phyloP scores from a whole-genome alignment of 2,329 filamentous ascomycete species.

The Exophiala bonariae region DNA sequence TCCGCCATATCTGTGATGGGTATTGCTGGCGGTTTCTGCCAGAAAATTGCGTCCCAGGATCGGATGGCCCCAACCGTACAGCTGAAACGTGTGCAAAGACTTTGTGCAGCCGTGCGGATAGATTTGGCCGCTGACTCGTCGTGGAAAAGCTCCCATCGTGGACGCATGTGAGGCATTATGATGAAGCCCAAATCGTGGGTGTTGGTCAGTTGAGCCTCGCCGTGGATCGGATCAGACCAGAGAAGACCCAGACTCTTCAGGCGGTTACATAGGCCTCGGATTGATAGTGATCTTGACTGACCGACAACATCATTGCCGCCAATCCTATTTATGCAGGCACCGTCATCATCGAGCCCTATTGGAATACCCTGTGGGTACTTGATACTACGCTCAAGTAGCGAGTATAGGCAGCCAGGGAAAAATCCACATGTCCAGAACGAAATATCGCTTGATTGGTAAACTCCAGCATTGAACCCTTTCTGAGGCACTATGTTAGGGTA shows the following conservation, averaged over 20 bases:
- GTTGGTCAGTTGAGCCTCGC: constrained; percentile 39
- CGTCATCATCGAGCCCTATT: too few relatives aligned
- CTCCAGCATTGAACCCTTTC: too few relatives aligned
- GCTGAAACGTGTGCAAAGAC: neutral
- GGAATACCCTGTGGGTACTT: constrained; percentile 1
- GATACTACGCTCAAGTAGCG: constrained; percentile 21
- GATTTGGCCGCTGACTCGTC: neutral
- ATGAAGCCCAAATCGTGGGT: constrained; percentile 60
- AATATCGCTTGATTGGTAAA: constrained; percentile 14
- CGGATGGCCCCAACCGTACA: neutral
- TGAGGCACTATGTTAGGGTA: too few relatives aligned
- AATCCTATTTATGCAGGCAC: too few relatives aligned
- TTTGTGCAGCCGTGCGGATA: neutral
- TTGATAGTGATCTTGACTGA: too few relatives aligned
- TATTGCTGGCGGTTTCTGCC: neutral
- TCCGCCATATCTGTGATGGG: constrained; percentile 35
- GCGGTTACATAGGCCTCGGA: constrained; percentile 27
- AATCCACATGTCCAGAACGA: constrained; percentile 31
- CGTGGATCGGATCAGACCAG: too few relatives aligned
- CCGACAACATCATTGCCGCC: too few relatives aligned
- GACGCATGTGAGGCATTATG: constrained; percentile 48
- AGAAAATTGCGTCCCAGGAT: neutral
- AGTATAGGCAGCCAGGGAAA: constrained; percentile 25
- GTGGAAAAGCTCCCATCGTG: constrained; percentile 48
- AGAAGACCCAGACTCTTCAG: constrained; percentile 34